Base-by-base conservation (phyloP, 371 early-diverging fungal genomes). In the Amoeboaphelidium occidentale region DNA sequence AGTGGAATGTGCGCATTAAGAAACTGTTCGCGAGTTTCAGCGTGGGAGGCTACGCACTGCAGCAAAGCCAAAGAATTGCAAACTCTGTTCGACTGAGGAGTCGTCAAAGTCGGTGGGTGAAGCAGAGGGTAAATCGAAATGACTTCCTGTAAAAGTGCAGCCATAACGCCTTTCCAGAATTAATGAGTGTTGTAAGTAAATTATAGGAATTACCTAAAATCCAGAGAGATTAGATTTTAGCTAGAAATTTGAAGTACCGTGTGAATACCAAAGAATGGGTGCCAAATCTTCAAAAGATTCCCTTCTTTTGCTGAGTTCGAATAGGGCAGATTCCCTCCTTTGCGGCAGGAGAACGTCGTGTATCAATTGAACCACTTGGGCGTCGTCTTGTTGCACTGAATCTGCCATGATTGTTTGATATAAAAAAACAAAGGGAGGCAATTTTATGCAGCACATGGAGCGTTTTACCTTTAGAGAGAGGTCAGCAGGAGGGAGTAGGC, bases 41-140 rank as follows among this genome's bases (percentile, higher is more conserved):
- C 76, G 48, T 94, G 96, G 50, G 80, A 80, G 2, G 96, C 96
- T 25, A 94, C 84, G 56, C 91, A 85, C 61, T 94, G 96, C 51
- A 94, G 64, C 46, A 94, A 67, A 12, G 94, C 92, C 49, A 94
- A 66, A 3, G 92, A 90, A 62, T 93, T 93, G 62, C 96, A 93
- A 21, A 90, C 92, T 42, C 93, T 74, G 58, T 89, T 91, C 12
- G 86, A 85, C 23, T 79, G 78, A 27, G 76, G 78, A 24, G 77
- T 79, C n/a, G 84, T 81, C 49, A 94, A 65, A 3, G 78, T 74
- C 21, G 90, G 82, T 22, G 91, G 87, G 14, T 74, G 72, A 48
- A 94, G 69, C 53, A 80, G 59, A 24, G 94, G 91, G 62, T 94
- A 94, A 1, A 88, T 87, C 17, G 79, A 70, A 22, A 88, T 77